These are phyloP conservation scores for Solanum peruvianum DNA, from an alignment of 257 asterid species.

Conservation along the genomic window DNA sequence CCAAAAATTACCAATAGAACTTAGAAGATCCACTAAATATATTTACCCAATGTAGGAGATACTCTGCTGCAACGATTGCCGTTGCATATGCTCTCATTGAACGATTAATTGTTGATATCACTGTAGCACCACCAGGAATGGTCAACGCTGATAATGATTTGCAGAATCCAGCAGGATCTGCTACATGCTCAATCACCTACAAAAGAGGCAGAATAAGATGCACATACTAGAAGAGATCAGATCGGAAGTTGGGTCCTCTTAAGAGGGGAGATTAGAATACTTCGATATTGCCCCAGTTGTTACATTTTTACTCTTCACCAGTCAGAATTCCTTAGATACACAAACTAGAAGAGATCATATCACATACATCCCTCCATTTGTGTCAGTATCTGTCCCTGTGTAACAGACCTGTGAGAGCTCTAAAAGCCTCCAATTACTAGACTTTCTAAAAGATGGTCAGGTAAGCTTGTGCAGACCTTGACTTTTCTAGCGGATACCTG, in stretches of 20 bases:
- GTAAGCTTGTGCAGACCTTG: background rate
- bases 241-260: background rate
- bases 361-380: background rate
- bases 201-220: background rate
- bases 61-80: constrained; percentile 69
- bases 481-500: background rate
- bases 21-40: background rate
- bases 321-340: background rate
- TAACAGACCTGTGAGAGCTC: background rate
- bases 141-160: constrained; percentile 78
- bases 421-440: background rate
- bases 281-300: background rate
- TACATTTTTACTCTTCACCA: background rate
- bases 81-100: constrained; percentile 94
- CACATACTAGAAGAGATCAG: background rate
- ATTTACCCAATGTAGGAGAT: constrained; percentile 73
- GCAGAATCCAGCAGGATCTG: constrained; percentile 83
- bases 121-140: constrained; percentile 53
- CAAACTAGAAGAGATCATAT: background rate
- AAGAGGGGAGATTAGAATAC: background rate
- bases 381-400: background rate
- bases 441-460: background rate
- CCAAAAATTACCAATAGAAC: background rate
- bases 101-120: constrained; percentile 83
- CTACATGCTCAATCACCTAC: constrained; percentile 96